A percentile compares a stretch with the other conserved stretches of the same genome.
These are phyloP conservation scores for Macrolepiota dolichaula DNA, from an alignment of 768 basidiomycete species.

Conservation along the genomic window DNA sequence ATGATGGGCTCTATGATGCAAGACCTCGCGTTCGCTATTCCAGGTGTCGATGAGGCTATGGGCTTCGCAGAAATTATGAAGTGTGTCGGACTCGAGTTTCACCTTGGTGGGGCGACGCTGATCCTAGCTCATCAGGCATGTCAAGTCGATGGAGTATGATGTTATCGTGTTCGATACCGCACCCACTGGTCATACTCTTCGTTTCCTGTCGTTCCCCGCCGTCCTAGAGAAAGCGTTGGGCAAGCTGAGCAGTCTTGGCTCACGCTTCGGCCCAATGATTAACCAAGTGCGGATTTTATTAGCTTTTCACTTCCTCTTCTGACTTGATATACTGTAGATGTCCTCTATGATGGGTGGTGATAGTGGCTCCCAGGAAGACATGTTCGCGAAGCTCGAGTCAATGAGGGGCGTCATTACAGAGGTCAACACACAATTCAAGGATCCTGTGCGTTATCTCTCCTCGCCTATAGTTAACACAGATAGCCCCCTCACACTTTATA, in stretches of 20 bases:
- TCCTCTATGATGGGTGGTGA: constrained; percentile 95
- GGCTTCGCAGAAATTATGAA: constrained; percentile 99
- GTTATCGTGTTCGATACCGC: constrained; percentile 99
- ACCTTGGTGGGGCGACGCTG: not conserved
- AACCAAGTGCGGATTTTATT: constrained; percentile 54
- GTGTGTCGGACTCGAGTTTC: constrained; percentile 39
- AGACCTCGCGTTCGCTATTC: constrained; percentile 97
- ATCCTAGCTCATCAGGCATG: constrained; percentile 61
- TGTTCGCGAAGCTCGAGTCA: constrained; percentile 96
- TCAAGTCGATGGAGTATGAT: constrained; percentile 99
- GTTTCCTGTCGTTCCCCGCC: constrained; percentile 98
- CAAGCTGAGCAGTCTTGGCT: constrained; percentile 90
- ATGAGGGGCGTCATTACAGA: constrained; percentile 98
- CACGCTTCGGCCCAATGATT: constrained; percentile 96
- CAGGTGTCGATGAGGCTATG: constrained; percentile 99
- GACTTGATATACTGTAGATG: constrained; percentile 51
- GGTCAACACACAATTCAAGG: constrained; percentile 99
- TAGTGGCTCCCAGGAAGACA: constrained; percentile 89
- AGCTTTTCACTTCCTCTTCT: not conserved
- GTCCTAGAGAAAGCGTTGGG: constrained; percentile 97
- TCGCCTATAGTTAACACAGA: not conserved
- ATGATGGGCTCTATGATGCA: constrained; percentile 99
- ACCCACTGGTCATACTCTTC: constrained; percentile 96
- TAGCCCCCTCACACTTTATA: not conserved
- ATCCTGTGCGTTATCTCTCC: constrained; percentile 63